These are phyloP conservation scores for Panicum miliaceum DNA, from an alignment of 176 grass and related monocot species.

Conservation along the genomic window DNA sequence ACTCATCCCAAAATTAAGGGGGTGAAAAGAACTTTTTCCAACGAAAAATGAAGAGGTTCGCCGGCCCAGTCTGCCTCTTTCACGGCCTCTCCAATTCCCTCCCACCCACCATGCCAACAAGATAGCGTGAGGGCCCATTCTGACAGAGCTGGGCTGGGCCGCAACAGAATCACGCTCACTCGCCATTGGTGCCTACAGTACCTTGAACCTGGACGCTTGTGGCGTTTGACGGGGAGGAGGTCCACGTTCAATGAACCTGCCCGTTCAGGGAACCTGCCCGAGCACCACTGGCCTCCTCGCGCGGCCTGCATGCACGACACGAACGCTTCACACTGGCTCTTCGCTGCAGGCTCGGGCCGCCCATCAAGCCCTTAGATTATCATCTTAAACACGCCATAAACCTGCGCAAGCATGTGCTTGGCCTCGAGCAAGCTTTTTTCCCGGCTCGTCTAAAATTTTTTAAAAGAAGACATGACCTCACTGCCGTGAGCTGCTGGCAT, in stretches of 20 bases:
- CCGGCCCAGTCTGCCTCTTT: too few species aligned
- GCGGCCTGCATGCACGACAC: background rate
- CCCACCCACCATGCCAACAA: too few species aligned
- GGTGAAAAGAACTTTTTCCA: too few species aligned
- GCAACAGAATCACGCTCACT: background rate
- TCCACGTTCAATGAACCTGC: slow-evolving; percentile 43
- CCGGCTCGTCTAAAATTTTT: background rate
- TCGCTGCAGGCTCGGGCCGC: background rate
- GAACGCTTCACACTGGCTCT: background rate
- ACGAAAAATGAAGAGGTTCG: too few species aligned
- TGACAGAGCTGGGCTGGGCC: background rate
- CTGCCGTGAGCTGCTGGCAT: background rate
- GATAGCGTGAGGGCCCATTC: too few species aligned
- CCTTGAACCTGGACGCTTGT: background rate
- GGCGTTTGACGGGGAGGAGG: background rate
- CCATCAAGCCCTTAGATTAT: background rate
- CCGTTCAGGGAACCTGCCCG: slow-evolving; percentile 15
- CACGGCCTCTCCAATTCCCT: too few species aligned
- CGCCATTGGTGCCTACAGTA: background rate
- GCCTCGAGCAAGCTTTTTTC: background rate
- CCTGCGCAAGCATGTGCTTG: background rate
- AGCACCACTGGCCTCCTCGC: background rate
- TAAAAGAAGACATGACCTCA: background rate
- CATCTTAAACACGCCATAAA: background rate
- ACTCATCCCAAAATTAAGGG: too few species aligned